Evolutionary conservation across 176 grass and related monocot genomes (phyloP), one percentile per base, ranked within the genome.

Genomic region (Rhipidocladum racemiflorum): DNA sequence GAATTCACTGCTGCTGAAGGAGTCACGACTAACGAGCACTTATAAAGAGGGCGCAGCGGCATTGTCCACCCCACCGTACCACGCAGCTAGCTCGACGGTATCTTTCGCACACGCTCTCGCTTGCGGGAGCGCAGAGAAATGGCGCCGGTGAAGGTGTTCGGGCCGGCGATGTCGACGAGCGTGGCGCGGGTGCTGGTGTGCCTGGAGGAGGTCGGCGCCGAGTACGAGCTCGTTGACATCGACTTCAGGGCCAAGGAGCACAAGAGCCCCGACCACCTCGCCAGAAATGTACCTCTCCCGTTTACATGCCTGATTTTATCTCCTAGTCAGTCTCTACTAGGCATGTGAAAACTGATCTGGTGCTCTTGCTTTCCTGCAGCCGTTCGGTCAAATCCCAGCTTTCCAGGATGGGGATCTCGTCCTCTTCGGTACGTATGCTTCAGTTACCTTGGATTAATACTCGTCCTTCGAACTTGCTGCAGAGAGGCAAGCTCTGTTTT

Each of bases 161-260:
- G 88, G 4, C 28, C 8, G 54, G 14, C 36, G 2, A 46, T 77
- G 42, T 74, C 88, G 23, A 80, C 83, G 20, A 80, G 68, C 49
- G 75, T 81, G 21, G 53, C 29, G 14, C 63, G 78, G 0, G 72
- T 86, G 70, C 60, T 82, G 40, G 34, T 90, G 70, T 85, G 83
- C 78, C 72, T 90, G 51, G 88, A 90, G 83, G 88, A 90, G 62
- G 78, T 70, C 16, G 78, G 43, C 4, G 77, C 83, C 6, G 43
- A 86, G 29, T 90, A 90, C 12, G 81, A 91, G 68, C 2, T 91
- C 23, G 75, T 91, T 7, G 5, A 35, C 3, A 56, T 87, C 17
- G 61, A 66, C 62, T 36, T 23, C 48, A 0, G 3, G 18, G 18
- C 10, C 71, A 35, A 7, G 49, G 71, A 74, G 71, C 71, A 74